Conservation (phyloP, 2,329 filamentous ascomycete species). For the Aspergillus costaricaensis region DNA sequence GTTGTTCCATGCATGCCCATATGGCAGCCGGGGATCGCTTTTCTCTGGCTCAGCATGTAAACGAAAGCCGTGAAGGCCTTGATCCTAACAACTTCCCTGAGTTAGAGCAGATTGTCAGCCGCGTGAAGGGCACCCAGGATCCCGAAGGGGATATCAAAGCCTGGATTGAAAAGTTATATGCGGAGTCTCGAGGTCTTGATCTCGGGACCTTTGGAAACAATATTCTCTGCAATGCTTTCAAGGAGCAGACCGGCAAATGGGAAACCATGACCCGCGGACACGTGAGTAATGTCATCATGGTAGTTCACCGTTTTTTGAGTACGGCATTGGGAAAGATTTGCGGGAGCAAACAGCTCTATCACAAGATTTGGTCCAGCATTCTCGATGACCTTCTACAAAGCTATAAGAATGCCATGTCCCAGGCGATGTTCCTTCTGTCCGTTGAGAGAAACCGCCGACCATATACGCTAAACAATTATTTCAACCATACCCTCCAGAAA, state of each 20-base stretch:
- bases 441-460: constrained; percentile 53
- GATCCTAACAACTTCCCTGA: constrained; percentile 5
- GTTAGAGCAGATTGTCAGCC: constrained; percentile 25
- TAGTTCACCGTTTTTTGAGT: constrained; percentile 57
- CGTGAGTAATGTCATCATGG: constrained; percentile 52
- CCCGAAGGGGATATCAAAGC: constrained; percentile 39
- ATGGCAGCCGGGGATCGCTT: too few relatives aligned
- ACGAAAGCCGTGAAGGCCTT: constrained; percentile 1
- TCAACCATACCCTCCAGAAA: constrained; percentile 50
- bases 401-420: constrained; percentile 53
- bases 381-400: constrained; percentile 47
- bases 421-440: constrained; percentile 54
- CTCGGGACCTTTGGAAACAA: constrained; percentile 51
- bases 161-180: constrained; percentile 50
- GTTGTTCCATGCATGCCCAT: too few relatives aligned
- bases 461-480: constrained; percentile 55
- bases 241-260: constrained; percentile 60
- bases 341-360: constrained; percentile 45
- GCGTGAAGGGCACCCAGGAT: background rate
- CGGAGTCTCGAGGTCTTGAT: constrained; percentile 54
- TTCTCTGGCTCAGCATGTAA: background rate
- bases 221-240: constrained; percentile 46
- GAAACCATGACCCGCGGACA: constrained; percentile 50
- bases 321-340: constrained; percentile 48
- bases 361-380: constrained; percentile 48